Evolutionary conservation across 2,329 filamentous ascomycete genomes (phyloP), one percentile per base, ranked within the genome.

Genomic region (Macrophomina tecta): DNA sequence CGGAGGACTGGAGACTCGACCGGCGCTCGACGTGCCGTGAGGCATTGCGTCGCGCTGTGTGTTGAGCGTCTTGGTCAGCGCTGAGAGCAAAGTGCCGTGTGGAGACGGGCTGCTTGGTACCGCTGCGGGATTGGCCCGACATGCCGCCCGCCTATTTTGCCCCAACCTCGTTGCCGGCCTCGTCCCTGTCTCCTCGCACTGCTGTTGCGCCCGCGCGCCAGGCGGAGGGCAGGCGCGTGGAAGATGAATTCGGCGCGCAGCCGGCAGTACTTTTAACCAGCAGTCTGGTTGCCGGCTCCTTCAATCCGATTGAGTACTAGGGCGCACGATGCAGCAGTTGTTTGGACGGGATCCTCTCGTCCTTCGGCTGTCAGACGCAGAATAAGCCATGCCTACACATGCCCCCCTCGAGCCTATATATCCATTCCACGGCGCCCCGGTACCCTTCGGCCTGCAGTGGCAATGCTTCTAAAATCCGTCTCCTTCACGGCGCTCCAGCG

Each of bases 271-370:
- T 45, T 28, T 61, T 9, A n/a, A 38, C 30, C 36, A 28, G 30
- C 12, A 14, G 18, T 34, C 34, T 56, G 53, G n/a, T 11, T 56
- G 28, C 9, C 9, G 8, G 34, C 53, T 40, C 53, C 23, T 42
- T 56, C 53, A 42, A 56, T 36, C 12, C 23, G 8, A 23, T 48
- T 61, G 56, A 61, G 56, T 61, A 61, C 36, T 61, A 61, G 42
- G 56, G 56, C 56, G 56, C 11, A n/a, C 16, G 28, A 61, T 11
- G 40, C 56, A 30, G 34, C 40, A 9, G 32, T n/a, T n/a, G 34
- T 52, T 30, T 52, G 49, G 49, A n/a, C 8, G 34, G 5, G 30
- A 36, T 52, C 49, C 12, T 32, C 49, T n/a, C 28, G 5, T 34
- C 49, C 49, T 5, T 34, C 49, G 16, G 49, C 30, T 34, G 49